Evolutionary conservation across 805 yeast genomes (phyloP).

Genomic region (Lachancea mirantina): DNA sequence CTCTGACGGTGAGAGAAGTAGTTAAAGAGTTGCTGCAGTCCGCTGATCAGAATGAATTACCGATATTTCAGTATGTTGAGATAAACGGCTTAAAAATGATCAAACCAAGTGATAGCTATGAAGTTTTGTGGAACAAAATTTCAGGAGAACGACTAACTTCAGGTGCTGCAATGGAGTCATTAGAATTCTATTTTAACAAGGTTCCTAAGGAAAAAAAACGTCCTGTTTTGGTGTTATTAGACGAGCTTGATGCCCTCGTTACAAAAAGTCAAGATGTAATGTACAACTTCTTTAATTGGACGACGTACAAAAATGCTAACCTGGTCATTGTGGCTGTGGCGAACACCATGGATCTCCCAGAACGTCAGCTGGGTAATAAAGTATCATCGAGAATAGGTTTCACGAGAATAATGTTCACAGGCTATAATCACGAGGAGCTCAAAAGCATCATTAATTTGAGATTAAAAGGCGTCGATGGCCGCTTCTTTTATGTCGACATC

Average conservation of each 20-base stretch:
- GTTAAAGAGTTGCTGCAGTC: constrained; percentile 53
- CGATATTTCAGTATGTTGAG: constrained; percentile 66
- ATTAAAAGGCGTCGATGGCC: constrained; percentile 43
- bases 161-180: constrained; percentile 53
- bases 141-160: constrained; percentile 53
- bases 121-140: constrained; percentile 70
- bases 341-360: constrained; percentile 96
- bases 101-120: constrained; percentile 76
- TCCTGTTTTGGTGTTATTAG: constrained; percentile 67
- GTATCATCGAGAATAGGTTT: constrained; percentile 87
- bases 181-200: constrained; percentile 63
- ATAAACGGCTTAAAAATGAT: constrained; percentile 85
- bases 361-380: constrained; percentile 76
- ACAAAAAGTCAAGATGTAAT: constrained; percentile 71
- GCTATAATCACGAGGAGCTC: constrained; percentile 76
- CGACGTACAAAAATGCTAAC: constrained; percentile 71
- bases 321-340: constrained; percentile 89
- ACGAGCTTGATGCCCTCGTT: constrained; percentile 89
- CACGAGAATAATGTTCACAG: constrained; percentile 78
- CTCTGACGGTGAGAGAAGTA: constrained; percentile 87
- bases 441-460: constrained; percentile 67
- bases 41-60: constrained; percentile 34
- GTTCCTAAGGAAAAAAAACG: constrained; percentile 29
- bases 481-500: constrained; percentile 28
- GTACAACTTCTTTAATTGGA: constrained; percentile 98